Base-by-base conservation (phyloP, 768 basidiomycete genomes). In the Coprinopsis strossmayeri region DNA sequence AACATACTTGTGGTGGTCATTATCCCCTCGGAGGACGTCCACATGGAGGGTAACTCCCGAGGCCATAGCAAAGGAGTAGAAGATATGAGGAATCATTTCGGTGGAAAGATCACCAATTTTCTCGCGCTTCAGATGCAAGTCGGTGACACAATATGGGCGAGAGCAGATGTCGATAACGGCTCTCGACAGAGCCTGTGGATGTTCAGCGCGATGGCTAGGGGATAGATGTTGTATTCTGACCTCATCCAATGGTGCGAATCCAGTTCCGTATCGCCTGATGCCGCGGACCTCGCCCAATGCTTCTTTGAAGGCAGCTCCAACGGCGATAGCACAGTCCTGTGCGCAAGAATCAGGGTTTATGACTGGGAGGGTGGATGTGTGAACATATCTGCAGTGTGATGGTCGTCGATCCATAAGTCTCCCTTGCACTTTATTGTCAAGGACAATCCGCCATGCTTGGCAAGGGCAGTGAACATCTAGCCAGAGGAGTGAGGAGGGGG, bases 161-260 rank as follows among this genome's bases (percentile, higher is more conserved):
- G 93, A 92, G 61, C 96, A 98, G 53, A 99, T 98, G 66, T 99
- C 96, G 53, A 99, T 91, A 40, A 99, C 96, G 15, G 92, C 93
- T 57, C 96, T 74, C 1, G 93, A 91, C 41, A 99, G 79, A 1
- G 96, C 91, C 95, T 97, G 61, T n/a, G 7, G 21, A 49, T 13
- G 20, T 25, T 20, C 18, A 23, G 42, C 25, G 47, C 32, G 39
- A 34, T 51, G 45, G 20, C 28, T n/a, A n/a, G n/a, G 40, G 45
- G 44, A 28, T 50, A 20, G 43, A 45, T 35, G 24, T 50, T 15
- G 21, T 46, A 32, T 35, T 20, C 73, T 52, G 52, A 93, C 95
- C 78, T 99, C 96, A 59, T 99, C 96, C 34, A 98, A 76, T 0
- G 96, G 96, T 5, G 96, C 96, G 62, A 91, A 96, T 5, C 92